Conservation (phyloP, 805 yeast genomes). For the Yarrowia yakushimensis region DNA sequence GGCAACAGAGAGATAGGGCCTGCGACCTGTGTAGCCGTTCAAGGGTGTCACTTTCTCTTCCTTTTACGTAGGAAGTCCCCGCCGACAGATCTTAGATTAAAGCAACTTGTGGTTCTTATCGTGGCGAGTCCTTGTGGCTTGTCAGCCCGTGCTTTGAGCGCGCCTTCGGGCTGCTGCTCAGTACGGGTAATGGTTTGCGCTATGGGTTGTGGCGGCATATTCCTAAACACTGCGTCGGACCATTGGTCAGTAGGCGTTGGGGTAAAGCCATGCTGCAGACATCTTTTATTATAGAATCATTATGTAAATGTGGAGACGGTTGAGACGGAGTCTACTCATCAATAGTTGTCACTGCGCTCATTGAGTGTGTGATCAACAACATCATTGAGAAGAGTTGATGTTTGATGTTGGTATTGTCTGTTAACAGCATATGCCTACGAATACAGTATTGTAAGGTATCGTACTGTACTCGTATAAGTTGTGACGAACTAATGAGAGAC, state of each 20-base stretch:
- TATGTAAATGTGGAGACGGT: not conserved
- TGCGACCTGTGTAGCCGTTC: conserved; percentile 27
- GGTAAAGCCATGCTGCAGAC: conserved; percentile 99
- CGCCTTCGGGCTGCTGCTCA: conserved; percentile 36
- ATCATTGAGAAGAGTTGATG: too few relatives aligned
- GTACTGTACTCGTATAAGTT: too few relatives aligned
- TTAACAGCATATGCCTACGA: too few relatives aligned
- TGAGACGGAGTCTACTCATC: too few relatives aligned
- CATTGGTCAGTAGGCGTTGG: conserved; percentile 91
- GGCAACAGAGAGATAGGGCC: conserved; percentile 32
- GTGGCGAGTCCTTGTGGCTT: not conserved
- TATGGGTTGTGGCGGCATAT: conserved; percentile 78
- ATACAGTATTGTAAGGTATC: too few relatives aligned
- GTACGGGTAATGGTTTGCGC: conserved; percentile 65
- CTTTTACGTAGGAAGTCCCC: conserved; percentile 57
- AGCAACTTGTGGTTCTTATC: conserved; percentile 31
- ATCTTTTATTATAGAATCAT: conserved; percentile 39
- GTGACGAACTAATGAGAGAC: too few relatives aligned
- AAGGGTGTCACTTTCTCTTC: conserved; percentile 29
- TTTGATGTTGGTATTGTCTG: too few relatives aligned
- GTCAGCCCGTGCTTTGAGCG: conserved; percentile 45
- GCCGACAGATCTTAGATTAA: conserved; percentile 92
- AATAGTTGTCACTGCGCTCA: too few relatives aligned
- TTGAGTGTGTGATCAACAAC: too few relatives aligned
- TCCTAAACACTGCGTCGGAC: conserved; percentile 98